phyloP scores from a whole-genome alignment of 345 rosid species.

The Salix arbutifolia region DNA sequence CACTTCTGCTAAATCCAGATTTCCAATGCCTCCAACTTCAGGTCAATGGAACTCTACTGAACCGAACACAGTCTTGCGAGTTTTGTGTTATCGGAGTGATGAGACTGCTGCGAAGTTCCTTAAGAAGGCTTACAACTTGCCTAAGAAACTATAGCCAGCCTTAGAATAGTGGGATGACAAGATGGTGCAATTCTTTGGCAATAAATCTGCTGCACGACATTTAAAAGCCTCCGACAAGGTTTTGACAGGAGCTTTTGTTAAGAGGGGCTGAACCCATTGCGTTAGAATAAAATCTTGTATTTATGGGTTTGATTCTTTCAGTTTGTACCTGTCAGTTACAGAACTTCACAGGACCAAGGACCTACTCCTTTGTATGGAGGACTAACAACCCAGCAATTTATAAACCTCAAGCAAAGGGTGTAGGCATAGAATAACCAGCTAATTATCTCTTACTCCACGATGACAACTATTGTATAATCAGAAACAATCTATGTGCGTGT shows the following conservation, averaged over 20 bases:
- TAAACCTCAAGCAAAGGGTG: not conserved
- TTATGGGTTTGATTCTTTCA: not conserved
- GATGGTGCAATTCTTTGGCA: not conserved
- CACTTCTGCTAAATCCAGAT: constrained; percentile 62
- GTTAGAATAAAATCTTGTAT: too few relatives aligned
- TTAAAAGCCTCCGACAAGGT: not conserved
- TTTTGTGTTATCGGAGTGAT: constrained; percentile 25
- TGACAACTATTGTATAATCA: not conserved
- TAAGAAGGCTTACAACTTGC: constrained; percentile 43
- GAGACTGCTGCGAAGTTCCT: constrained; percentile 24
- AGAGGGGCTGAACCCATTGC: not conserved
- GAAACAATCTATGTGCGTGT: not conserved
- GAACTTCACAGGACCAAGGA: not conserved
- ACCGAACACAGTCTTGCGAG: constrained; percentile 26
- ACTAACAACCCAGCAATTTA: not conserved
- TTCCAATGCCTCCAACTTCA: constrained; percentile 31
- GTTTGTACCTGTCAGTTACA: not conserved
- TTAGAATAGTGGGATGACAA: not conserved
- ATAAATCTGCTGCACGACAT: not conserved
- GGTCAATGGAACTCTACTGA: constrained; percentile 26
- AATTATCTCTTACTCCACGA: not conserved
- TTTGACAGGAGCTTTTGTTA: not conserved
- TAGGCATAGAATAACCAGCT: not conserved
- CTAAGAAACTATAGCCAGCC: constrained; percentile 52
- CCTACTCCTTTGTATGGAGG: not conserved